Percentiles rank a stretch among this genome's conserved stretches.
These are phyloP conservation scores for Sutorius eximius DNA, from an alignment of 1,284 basidiomycete genomes.

Conservation along the genomic window DNA sequence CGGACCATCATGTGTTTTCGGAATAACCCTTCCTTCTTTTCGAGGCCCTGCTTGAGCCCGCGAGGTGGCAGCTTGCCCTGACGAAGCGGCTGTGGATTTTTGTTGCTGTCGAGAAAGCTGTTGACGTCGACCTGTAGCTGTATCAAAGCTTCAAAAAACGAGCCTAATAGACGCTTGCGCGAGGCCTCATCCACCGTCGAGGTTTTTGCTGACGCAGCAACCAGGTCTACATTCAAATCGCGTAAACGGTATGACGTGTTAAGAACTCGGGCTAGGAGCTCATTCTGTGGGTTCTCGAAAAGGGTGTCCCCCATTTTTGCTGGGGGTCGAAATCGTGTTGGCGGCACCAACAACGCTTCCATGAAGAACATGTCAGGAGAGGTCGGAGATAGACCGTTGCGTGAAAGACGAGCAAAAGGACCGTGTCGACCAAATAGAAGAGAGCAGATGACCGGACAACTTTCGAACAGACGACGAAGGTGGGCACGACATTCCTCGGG, in stretches of 20 bases:
- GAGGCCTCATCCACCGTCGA: conserved; percentile 54
- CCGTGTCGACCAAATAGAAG: conserved; percentile 94
- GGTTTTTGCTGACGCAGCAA: conserved; percentile 60
- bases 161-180: conserved; percentile 63
- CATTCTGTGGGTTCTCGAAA: conserved; percentile 97
- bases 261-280: conserved; percentile 85
- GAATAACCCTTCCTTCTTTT: conserved; percentile 99
- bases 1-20: conserved; percentile 98
- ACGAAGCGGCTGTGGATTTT: conserved; percentile 85
- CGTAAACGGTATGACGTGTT: conserved; percentile 80
- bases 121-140: conserved; percentile 96
- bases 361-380: conserved; percentile 98
- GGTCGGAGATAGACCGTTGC: conserved; percentile 59
- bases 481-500: conserved; percentile 94
- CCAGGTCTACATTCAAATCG: conserved; percentile 73
- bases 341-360: conserved; percentile 89
- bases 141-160: conserved; percentile 80
- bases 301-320: conserved; percentile 90
- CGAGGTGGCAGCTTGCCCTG: conserved; percentile 92
- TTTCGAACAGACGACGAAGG: conserved; percentile 84
- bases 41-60: conserved; percentile 95
- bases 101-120: conserved; percentile 95
- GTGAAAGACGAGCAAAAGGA: conserved; percentile 65
- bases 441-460: conserved; percentile 80
- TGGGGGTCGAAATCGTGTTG: conserved; percentile 95